Evolutionary conservation across 1,284 basidiomycete genomes (phyloP).

Genomic region (Cryptococcus depauperatus): DNA sequence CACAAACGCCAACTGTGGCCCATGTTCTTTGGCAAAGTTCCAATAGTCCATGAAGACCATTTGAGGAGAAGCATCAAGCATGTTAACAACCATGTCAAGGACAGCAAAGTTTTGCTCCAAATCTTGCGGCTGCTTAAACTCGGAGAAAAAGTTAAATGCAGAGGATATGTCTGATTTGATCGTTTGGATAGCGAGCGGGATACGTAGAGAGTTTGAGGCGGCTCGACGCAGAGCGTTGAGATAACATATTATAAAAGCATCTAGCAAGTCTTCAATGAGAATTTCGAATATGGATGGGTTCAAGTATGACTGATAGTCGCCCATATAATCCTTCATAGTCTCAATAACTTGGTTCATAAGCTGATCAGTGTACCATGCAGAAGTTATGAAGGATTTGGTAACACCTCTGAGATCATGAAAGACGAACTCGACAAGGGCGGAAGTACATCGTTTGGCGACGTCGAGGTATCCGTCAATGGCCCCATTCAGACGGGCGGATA

Average conservation of each 20-base stretch:
- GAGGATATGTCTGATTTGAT: conserved; percentile 74
- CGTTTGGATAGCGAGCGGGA: conserved; percentile 72
- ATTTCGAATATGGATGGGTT: conserved; percentile 87
- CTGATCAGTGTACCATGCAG: conserved; percentile 62
- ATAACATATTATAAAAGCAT: conserved; percentile 83
- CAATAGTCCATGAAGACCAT: conserved; percentile 92
- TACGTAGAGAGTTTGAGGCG: conserved; percentile 62
- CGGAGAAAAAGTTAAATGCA: conserved; percentile 71
- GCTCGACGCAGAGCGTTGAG: conserved; percentile 78
- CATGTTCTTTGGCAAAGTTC: conserved; percentile 92
- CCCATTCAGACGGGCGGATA: conserved; percentile 81
- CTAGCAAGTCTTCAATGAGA: conserved; percentile 85
- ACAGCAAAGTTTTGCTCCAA: conserved; percentile 78
- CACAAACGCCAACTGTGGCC: conserved; percentile 84
- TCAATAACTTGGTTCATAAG: conserved; percentile 71
- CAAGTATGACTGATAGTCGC: conserved; percentile 83
- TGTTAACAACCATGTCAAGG: conserved; percentile 70
- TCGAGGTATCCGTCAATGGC: conserved; percentile 98
- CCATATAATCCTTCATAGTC: conserved; percentile 93
- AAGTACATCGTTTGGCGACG: conserved; percentile 93
- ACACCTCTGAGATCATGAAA: conserved; percentile 92
- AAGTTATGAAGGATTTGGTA: conserved; percentile 72
- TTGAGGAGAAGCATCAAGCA: conserved; percentile 83
- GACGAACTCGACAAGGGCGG: conserved; percentile 85
- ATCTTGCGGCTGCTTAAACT: conserved; percentile 60